Percentiles rank a stretch among this genome's conserved stretches.
phyloP scores from a whole-genome alignment of 768 basidiomycete species.

The Fistulinella prunicolor region DNA sequence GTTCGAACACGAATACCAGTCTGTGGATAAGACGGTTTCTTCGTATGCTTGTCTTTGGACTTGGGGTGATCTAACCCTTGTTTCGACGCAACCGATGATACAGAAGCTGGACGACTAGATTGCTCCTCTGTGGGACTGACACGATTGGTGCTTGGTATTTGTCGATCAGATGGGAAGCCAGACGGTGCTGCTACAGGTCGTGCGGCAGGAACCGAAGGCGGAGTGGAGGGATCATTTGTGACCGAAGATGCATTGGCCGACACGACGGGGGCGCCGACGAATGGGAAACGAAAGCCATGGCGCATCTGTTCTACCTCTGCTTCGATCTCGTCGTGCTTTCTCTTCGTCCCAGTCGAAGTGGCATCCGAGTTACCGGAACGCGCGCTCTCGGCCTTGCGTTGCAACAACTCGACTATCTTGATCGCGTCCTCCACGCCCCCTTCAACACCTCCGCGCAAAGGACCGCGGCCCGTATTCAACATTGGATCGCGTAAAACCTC shows the following conservation, averaged over 20 bases:
- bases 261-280: slow-evolving; percentile 36
- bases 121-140: slow-evolving; percentile 12
- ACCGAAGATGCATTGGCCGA: slow-evolving; percentile 6
- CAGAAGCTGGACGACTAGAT: slow-evolving; percentile 11
- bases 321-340: slow-evolving; percentile 43
- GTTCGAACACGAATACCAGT: slow-evolving; percentile 48
- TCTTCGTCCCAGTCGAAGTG: slow-evolving; percentile 35
- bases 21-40: slow-evolving; percentile 41
- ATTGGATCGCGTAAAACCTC: slow-evolving; percentile 40
- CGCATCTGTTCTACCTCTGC: slow-evolving; percentile 29
- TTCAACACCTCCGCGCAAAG: slow-evolving; percentile 34
- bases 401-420: slow-evolving; percentile 38
- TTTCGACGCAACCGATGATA: slow-evolving; percentile 7
- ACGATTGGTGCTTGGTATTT: neutral
- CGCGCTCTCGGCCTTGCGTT: slow-evolving; percentile 39
- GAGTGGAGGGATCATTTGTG: neutral
- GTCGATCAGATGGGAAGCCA: neutral
- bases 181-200: neutral
- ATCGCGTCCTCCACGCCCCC: slow-evolving; percentile 37
- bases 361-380: slow-evolving; percentile 14
- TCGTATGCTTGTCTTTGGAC: slow-evolving; percentile 41
- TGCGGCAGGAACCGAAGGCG: neutral
- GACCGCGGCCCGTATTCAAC: slow-evolving; percentile 30
- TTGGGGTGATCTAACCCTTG: slow-evolving; percentile 20
- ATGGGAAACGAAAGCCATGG: slow-evolving; percentile 42